These are phyloP conservation scores for Pochonia chlamydosporia DNA, from an alignment of 2,329 filamentous ascomycete genomes.

Conservation along the genomic window DNA sequence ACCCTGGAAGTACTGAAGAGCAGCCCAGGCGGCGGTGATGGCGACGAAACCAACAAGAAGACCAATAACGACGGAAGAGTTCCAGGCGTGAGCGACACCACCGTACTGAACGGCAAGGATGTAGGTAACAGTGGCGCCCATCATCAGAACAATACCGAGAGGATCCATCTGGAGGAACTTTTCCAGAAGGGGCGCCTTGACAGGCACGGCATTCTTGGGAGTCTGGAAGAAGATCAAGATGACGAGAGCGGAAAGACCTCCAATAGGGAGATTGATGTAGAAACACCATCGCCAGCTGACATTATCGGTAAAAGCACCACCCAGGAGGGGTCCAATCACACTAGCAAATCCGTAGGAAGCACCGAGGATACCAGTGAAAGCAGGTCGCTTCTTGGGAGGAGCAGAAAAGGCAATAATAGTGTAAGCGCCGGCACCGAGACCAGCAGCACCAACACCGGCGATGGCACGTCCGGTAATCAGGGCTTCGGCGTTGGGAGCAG, in stretches of 20 bases:
- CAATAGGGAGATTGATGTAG: conserved; percentile 33
- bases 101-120: conserved; percentile 44
- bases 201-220: conserved; percentile 31
- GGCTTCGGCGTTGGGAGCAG: conserved; percentile 38
- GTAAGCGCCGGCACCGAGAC: conserved; percentile 41
- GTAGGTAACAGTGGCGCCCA: conserved; percentile 36
- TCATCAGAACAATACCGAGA: conserved; percentile 36
- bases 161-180: conserved; percentile 45
- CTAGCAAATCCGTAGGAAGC: conserved; percentile 29
- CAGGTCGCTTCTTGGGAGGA: conserved; percentile 27
- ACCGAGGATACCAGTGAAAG: conserved; percentile 32
- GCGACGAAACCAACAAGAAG: conserved; percentile 34
- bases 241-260: conserved; percentile 26
- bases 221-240: conserved; percentile 37
- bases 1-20: conserved; percentile 35
- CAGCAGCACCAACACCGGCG: conserved; percentile 38
- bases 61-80: conserved; percentile 33
- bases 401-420: conserved; percentile 43
- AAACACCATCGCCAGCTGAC: conserved; percentile 35
- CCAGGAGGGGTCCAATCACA: conserved; percentile 30
- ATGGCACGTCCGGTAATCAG: conserved; percentile 47
- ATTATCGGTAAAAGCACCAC: conserved; percentile 30
- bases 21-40: conserved; percentile 27
- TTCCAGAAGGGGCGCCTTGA: conserved; percentile 30
- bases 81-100: conserved; percentile 38